phyloP scores from a whole-genome alignment of 1,284 basidiomycete species.

The Malassezia caprae region DNA sequence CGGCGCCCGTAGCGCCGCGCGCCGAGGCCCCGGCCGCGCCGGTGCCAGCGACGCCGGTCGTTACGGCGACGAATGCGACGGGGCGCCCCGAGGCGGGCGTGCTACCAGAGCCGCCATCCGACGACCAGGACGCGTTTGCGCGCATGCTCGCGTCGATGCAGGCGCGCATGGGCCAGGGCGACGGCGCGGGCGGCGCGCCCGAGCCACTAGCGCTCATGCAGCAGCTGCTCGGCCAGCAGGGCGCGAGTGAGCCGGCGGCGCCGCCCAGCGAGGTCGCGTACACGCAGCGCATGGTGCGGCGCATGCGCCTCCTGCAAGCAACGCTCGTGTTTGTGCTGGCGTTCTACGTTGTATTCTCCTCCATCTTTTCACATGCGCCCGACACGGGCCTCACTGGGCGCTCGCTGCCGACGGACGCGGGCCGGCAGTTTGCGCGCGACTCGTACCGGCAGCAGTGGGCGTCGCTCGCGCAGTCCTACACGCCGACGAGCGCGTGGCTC shows the following conservation, averaged over 20 bases:
- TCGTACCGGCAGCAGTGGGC: conserved; percentile 16
- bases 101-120: neutral
- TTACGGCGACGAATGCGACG: too few species aligned
- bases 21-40: neutral
- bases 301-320: conserved; percentile 11
- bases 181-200: neutral
- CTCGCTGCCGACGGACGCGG: neutral
- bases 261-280: neutral
- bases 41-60: too few species aligned
- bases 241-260: neutral
- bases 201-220: conserved; percentile 23
- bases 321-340: conserved; percentile 9
- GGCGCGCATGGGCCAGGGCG: conserved; percentile 11
- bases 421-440: neutral
- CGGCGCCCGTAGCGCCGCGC: neutral
- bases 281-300: conserved; percentile 7
- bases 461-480: conserved; percentile 9
- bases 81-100: too few species aligned
- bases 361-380: conserved; percentile 3
- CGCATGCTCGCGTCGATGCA: conserved; percentile 30
- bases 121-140: conserved; percentile 17
- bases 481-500: conserved; percentile 15
- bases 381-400: conserved; percentile 12
- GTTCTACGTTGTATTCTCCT: conserved; percentile 14
- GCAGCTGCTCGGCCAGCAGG: conserved; percentile 15